A percentile compares a stretch with the other conserved stretches of the same genome.
These are phyloP conservation scores for Hypoxylon sp. DNA, from an alignment of 2,329 filamentous ascomycete species.

Conservation along the genomic window DNA sequence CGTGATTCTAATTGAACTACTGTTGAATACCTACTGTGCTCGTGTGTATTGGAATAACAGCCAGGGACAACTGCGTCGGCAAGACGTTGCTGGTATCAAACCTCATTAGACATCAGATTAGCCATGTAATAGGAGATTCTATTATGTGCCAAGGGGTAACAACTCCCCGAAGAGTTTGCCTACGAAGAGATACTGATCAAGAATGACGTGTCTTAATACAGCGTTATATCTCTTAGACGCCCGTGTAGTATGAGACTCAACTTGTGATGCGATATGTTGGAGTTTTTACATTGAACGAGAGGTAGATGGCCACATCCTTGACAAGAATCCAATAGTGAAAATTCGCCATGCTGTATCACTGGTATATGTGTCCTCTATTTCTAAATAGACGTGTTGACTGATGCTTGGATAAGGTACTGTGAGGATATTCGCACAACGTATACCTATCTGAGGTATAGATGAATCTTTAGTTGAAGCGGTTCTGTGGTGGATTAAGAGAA, in stretches of 20 bases:
- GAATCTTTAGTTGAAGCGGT: not conserved
- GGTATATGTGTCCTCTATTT: not conserved
- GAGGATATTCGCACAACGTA: not conserved
- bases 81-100: too few species aligned
- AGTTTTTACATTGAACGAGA: constrained; percentile 12
- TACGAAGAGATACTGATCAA: not conserved
- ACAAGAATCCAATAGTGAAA: not conserved
- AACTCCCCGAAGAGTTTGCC: not conserved
- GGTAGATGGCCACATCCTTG: not conserved
- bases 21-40: too few species aligned
- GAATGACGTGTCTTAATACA: not conserved
- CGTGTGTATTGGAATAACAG: too few species aligned
- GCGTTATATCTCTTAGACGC: not conserved
- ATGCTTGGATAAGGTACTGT: not conserved
- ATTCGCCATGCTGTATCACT: not conserved
- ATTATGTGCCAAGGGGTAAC: not conserved
- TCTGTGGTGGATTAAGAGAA: not conserved
- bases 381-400: not conserved
- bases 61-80: too few species aligned
- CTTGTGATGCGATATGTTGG: not conserved
- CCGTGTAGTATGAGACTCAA: not conserved
- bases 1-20: too few species aligned
- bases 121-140: not conserved
- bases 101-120: too few species aligned
- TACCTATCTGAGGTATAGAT: not conserved